Conservation (phyloP, 164 flowering plant genomes). For the Vitis cinerea region DNA sequence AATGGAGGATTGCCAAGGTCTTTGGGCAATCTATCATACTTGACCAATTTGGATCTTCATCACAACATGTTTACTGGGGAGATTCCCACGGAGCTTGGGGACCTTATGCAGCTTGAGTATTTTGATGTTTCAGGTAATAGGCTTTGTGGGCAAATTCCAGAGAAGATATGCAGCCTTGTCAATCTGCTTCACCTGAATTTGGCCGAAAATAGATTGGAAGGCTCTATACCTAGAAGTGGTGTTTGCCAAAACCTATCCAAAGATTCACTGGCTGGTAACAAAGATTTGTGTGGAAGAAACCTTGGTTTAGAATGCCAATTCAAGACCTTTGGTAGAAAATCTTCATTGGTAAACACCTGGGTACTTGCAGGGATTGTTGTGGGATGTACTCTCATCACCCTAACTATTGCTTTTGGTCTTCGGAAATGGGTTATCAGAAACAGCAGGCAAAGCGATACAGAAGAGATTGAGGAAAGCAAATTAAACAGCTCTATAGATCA, state of each 20-base stretch:
- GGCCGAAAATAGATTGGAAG: conserved; percentile 52
- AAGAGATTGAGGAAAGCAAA: conserved; percentile 43
- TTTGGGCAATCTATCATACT: conserved; percentile 59
- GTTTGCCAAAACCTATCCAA: conserved; percentile 49
- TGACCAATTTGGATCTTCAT: conserved; percentile 65
- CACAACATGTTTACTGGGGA: conserved; percentile 50
- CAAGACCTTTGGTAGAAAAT: conserved; percentile 18
- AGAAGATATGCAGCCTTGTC: conserved; percentile 40
- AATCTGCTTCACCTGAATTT: conserved; percentile 41
- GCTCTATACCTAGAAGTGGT: conserved; percentile 57
- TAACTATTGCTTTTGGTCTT: conserved; percentile 27
- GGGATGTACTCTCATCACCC: conserved; percentile 26
- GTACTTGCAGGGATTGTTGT: conserved; percentile 37
- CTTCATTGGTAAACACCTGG: conserved; percentile 36
- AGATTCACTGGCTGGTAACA: conserved; percentile 45
- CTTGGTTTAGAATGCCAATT: conserved; percentile 28
- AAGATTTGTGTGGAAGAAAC: conserved; percentile 32
- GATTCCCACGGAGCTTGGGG: conserved; percentile 58
- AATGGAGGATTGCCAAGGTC: conserved; percentile 51
- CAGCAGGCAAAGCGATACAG: conserved; percentile 20
- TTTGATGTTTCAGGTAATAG: conserved; percentile 57
- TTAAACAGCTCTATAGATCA: conserved; percentile 38
- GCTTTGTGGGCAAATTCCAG: conserved; percentile 61
- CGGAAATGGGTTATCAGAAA: conserved; percentile 32
- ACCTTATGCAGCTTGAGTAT: conserved; percentile 54